Percentiles rank a stretch among this genome's conserved stretches.
phyloP scores from a whole-genome alignment of 176 grass and related monocot species.

The Hsuehochloa calcarea region DNA sequence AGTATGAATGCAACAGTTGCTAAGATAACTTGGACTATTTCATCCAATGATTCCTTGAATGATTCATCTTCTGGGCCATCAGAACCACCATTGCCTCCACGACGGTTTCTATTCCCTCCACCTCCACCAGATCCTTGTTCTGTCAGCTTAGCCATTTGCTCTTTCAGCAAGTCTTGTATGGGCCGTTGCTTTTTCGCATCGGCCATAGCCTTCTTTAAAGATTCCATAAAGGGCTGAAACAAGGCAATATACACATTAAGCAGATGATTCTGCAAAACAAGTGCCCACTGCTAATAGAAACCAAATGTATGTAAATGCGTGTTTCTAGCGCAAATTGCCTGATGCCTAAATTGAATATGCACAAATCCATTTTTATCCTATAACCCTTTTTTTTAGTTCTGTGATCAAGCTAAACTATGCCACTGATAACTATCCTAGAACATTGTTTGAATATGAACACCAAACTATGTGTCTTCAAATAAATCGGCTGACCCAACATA shows the following conservation, averaged over 20 bases:
- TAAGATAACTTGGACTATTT: conserved; percentile 82
- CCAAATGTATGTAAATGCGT: not conserved
- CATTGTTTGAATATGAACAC: conserved; percentile 7
- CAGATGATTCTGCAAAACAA: not conserved
- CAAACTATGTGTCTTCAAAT: not conserved
- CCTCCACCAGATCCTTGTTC: conserved; percentile 59
- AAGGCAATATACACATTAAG: conserved; percentile 29
- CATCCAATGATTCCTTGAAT: conserved; percentile 77
- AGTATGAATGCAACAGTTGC: conserved; percentile 71
- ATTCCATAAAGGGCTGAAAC: conserved; percentile 78
- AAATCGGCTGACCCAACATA: not conserved
- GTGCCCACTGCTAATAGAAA: not conserved
- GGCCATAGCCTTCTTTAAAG: conserved; percentile 73
- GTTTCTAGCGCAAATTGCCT: conserved; percentile 22
- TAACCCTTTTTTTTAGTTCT: not conserved
- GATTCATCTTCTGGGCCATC: conserved; percentile 65
- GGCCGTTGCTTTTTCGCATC: conserved; percentile 55
- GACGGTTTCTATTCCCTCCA: conserved; percentile 59
- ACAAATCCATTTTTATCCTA: not conserved
- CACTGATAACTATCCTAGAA: not conserved
- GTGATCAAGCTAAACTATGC: not conserved
- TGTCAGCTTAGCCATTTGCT: conserved; percentile 52
- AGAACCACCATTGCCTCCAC: conserved; percentile 53
- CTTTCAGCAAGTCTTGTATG: conserved; percentile 71
- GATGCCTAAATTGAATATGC: not conserved